These are phyloP conservation scores for Plasmodium chabaudi DNA, from an alignment of 169 alveolate species.

Conservation along the genomic window DNA sequence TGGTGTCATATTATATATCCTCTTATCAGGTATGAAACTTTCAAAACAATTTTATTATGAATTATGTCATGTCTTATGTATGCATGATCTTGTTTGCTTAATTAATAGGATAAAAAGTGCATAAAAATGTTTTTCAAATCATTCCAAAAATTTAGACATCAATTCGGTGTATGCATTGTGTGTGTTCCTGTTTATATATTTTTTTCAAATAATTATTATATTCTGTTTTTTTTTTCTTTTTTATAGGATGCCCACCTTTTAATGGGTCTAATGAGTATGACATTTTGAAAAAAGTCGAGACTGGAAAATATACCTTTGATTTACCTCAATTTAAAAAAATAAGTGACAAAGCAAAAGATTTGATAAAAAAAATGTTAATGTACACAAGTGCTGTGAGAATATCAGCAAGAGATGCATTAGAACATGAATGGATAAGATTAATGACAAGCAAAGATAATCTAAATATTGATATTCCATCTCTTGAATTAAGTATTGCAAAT, in stretches of 20 bases:
- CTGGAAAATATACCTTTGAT: conserved; percentile 88
- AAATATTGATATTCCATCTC: conserved; percentile 83
- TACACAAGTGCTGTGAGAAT: conserved; percentile 90
- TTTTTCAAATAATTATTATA: conserved; percentile 5
- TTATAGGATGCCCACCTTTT: conserved; percentile 92
- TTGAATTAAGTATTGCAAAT: conserved; percentile 86
- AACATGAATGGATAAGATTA: conserved; percentile 92
- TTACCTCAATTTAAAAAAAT: conserved; percentile 89
- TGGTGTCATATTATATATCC: conserved; percentile 92
- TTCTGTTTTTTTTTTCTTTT: conserved; percentile 7
- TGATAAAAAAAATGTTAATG: conserved; percentile 89
- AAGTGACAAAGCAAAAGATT: conserved; percentile 91
- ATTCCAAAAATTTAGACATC: background rate
- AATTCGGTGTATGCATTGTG: background rate
- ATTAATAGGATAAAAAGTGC: too few species aligned
- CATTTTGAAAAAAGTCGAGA: conserved; percentile 89
- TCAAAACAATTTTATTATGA: too few species aligned
- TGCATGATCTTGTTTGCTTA: background rate
- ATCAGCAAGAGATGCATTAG: conserved; percentile 86
- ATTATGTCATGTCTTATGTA: background rate
- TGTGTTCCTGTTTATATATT: background rate
- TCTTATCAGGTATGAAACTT: conserved; percentile 83
- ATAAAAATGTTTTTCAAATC: background rate
- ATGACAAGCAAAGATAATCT: conserved; percentile 81
- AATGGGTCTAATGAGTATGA: conserved; percentile 91